Percentiles rank a stretch among this genome's conserved stretches.
Conservation (phyloP, 2,329 filamentous ascomycete genomes). For the Aquanectria penicillioides region DNA sequence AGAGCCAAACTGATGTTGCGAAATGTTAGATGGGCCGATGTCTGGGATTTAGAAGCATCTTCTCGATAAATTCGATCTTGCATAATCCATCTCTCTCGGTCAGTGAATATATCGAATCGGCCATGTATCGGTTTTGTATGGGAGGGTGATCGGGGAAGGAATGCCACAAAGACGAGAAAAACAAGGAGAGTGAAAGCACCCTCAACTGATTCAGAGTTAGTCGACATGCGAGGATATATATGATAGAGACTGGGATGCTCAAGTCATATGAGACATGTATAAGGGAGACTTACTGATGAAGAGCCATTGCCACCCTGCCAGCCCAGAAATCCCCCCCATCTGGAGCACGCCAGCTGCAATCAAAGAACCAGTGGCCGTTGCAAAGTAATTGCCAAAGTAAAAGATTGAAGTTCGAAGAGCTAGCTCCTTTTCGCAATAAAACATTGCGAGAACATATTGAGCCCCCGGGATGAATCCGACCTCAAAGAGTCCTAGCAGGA, state of each 20-base stretch:
- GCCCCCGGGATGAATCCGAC: constrained; percentile 30
- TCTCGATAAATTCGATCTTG: constrained; percentile 28
- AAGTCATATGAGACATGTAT: no score
- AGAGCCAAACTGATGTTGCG: constrained; percentile 8
- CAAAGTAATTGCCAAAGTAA: constrained; percentile 37
- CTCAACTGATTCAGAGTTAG: constrained; percentile 23
- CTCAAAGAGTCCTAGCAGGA: constrained; percentile 28
- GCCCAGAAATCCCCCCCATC: constrained; percentile 28
- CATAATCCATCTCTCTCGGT: constrained; percentile 31
- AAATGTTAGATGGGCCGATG: constrained; percentile 16
- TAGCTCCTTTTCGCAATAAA: constrained; percentile 26
- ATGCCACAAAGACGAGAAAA: constrained; percentile 24
- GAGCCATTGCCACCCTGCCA: constrained; percentile 33
- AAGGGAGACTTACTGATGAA: constrained; percentile 29
- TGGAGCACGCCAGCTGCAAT: constrained; percentile 31
- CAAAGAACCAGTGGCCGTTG: constrained; percentile 26
- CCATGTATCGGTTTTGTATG: constrained; percentile 29
- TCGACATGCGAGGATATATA: not conserved
- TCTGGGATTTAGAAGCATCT: constrained; percentile 33
- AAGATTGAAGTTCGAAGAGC: constrained; percentile 27
- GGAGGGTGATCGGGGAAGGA: constrained; percentile 29
- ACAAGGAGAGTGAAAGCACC: constrained; percentile 30
- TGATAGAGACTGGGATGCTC: no score
- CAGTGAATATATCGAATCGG: constrained; percentile 30
- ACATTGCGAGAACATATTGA: constrained; percentile 30